Evolutionary conservation across 2,329 filamentous ascomycete genomes (phyloP).

Genomic region (Trichophyton verrucosum): DNA sequence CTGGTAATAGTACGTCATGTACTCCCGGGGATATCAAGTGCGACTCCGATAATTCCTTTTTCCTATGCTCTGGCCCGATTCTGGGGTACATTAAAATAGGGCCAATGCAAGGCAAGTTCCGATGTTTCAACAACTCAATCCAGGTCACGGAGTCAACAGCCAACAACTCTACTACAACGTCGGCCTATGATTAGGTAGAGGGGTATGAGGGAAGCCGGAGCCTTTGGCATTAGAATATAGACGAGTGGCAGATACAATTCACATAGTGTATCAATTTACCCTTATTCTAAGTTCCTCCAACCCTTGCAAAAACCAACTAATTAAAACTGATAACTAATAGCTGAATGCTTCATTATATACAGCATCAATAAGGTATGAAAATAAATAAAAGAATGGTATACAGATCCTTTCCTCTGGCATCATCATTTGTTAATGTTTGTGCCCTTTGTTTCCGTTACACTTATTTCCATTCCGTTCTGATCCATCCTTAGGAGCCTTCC

Average conservation of each 20-base stretch:
- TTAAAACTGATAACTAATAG: not conserved
- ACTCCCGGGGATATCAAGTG: conserved; percentile 9
- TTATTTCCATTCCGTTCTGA: not conserved
- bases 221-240: not conserved
- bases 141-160: not conserved
- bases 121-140: not conserved
- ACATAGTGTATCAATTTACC: not conserved
- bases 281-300: not conserved
- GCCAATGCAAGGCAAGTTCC: not conserved
- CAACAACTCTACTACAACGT: not conserved
- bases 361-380: not conserved
- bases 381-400: not conserved
- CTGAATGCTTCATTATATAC: not conserved
- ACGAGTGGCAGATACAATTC: not conserved
- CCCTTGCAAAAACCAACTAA: not conserved
- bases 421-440: not conserved
- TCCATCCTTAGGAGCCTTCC: conserved; percentile 16
- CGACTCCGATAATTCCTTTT: conserved; percentile 10
- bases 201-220: not conserved
- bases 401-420: not conserved
- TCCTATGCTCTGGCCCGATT: conserved; percentile 5
- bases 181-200: not conserved
- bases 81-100: conserved; percentile 10
- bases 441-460: not conserved
- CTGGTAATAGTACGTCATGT: conserved; percentile 1